Evolutionary conservation across 352 stramenopile species (phyloP).

Genomic region (Globisporangium carolinianum): DNA sequence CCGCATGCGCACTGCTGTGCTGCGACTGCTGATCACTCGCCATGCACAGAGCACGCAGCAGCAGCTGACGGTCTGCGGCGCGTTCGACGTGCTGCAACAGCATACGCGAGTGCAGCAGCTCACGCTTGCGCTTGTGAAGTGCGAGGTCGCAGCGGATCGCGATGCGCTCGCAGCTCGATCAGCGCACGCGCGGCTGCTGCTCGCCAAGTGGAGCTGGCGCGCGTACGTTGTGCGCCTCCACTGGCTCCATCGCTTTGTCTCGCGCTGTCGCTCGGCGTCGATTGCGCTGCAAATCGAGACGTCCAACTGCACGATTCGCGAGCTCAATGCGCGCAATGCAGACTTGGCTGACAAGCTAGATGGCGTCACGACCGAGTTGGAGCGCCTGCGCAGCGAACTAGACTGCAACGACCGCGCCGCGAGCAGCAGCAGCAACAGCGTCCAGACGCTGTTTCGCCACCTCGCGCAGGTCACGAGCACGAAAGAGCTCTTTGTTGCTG

Average conservation of each 20-base stretch:
- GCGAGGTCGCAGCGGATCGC: background rate
- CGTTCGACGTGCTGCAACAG: conserved; percentile 4
- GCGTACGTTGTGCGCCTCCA: conserved; percentile 29
- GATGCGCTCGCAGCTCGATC: background rate
- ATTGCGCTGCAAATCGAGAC: background rate
- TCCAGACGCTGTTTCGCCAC: conserved; percentile 45
- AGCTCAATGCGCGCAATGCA: conserved; percentile 1
- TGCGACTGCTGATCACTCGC: conserved; percentile 2
- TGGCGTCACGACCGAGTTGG: background rate
- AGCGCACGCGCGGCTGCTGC: conserved; percentile 6
- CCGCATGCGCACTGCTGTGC: conserved; percentile 1
- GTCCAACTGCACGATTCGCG: background rate
- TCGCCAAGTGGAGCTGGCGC: conserved; percentile 45
- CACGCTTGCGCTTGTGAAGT: background rate
- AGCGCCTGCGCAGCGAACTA: background rate
- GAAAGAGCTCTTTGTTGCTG: conserved; percentile 36
- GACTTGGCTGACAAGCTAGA: background rate
- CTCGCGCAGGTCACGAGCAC: conserved; percentile 24
- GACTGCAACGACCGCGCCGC: background rate
- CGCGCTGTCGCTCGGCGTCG: conserved; percentile 12
- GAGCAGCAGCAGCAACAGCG: conserved; percentile 7
- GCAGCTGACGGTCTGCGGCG: conserved; percentile 1
- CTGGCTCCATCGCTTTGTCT: conserved; percentile 30
- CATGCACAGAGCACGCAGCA: background rate
- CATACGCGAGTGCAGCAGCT: background rate